Evolutionary conservation across 176 grass and related monocot species (phyloP).

Genomic region (Zea luxurians): DNA sequence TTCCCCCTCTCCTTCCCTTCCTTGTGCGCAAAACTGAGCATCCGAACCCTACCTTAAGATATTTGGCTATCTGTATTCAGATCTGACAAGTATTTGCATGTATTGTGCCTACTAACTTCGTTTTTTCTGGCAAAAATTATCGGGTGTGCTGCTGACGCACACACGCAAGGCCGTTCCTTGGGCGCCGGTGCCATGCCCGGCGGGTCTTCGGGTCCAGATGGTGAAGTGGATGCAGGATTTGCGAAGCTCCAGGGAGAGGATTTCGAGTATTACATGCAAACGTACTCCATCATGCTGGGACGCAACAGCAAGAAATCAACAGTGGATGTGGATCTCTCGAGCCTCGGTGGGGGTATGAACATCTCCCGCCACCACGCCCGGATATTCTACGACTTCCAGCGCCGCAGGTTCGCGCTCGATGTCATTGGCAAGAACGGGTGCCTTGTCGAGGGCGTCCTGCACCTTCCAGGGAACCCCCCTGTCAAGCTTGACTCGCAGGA

Average conservation of each 20-base stretch:
- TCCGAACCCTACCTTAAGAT: not conserved
- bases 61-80: not conserved
- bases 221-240: conserved; percentile 72
- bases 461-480: conserved; percentile 64
- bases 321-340: conserved; percentile 85
- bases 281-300: conserved; percentile 91
- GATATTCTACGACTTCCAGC: conserved; percentile 93
- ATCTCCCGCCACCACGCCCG: conserved; percentile 87
- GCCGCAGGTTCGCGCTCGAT: conserved; percentile 78
- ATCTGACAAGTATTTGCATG: not conserved
- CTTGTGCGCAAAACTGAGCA: not conserved
- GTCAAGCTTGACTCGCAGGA: conserved; percentile 91
- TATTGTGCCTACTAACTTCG: no score
- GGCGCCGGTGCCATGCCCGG: conserved; percentile 17
- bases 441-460: conserved; percentile 75
- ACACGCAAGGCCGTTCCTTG: not conserved
- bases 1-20: not conserved
- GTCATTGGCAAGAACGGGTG: conserved; percentile 95
- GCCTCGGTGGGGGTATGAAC: conserved; percentile 81
- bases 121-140: no score
- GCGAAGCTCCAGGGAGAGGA: conserved; percentile 96
- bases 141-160: no score
- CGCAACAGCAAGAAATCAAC: conserved; percentile 85
- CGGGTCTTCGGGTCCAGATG: conserved; percentile 34
- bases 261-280: conserved; percentile 98